These are phyloP conservation scores for Colletotrichum sp. DNA, from an alignment of 2,329 filamentous ascomycete genomes.

Conservation along the genomic window DNA sequence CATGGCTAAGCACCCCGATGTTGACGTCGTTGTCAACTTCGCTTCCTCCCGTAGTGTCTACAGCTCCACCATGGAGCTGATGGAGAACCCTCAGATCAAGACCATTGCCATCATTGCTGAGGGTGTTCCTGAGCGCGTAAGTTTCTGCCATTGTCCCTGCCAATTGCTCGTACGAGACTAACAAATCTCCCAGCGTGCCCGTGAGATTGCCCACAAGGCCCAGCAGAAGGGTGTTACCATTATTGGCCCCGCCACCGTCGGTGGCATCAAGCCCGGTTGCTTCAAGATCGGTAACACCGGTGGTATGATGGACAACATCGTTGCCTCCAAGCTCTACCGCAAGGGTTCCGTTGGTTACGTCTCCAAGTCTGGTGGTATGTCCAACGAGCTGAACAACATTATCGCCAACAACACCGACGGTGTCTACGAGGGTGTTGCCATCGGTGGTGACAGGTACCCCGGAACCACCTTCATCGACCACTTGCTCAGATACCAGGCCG, in stretches of 20 bases:
- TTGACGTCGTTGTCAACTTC: slow-evolving; percentile 99
- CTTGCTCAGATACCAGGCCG: slow-evolving; percentile 92
- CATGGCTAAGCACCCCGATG: slow-evolving; percentile 93
- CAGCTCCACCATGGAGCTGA: slow-evolving; percentile 97
- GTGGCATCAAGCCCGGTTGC: slow-evolving; percentile 98
- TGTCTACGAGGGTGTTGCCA: slow-evolving; percentile 98
- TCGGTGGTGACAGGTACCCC: slow-evolving; percentile 98
- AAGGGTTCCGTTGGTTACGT: slow-evolving; percentile 99
- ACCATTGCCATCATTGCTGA: slow-evolving; percentile 99
- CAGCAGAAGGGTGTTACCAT: slow-evolving; percentile 99
- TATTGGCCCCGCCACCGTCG: slow-evolving; percentile 96
- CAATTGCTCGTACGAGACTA: slow-evolving; percentile 10
- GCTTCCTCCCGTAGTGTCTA: slow-evolving; percentile 98
- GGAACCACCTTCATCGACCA: slow-evolving; percentile 99
- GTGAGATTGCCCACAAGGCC: slow-evolving; percentile 96
- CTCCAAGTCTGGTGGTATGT: slow-evolving; percentile 99
- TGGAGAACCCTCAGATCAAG: slow-evolving; percentile 96
- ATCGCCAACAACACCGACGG: slow-evolving; percentile 95
- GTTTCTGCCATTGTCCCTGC: slow-evolving; percentile 35
- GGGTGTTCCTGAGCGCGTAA: slow-evolving; percentile 96
- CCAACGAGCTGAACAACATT: slow-evolving; percentile 99
- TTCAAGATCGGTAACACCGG: slow-evolving; percentile 99
- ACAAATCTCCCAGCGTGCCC: slow-evolving; percentile 71
- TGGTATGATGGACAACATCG: slow-evolving; percentile 99
- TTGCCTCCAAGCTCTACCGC: slow-evolving; percentile 99